phyloP scores from a whole-genome alignment of 1,284 basidiomycete genomes.

The Rhodotorula mucilaginosa region DNA sequence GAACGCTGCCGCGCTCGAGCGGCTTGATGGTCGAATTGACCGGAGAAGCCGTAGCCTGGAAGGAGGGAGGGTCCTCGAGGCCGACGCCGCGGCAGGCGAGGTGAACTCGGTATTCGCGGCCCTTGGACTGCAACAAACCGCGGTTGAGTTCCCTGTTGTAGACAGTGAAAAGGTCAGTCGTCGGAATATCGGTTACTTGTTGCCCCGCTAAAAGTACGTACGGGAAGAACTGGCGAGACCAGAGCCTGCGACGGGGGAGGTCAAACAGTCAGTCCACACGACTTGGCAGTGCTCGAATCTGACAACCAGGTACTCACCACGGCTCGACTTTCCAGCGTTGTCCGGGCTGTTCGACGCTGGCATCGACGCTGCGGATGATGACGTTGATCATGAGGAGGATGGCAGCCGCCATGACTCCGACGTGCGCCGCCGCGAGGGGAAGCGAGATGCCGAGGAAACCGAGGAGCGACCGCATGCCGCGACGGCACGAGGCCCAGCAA shows the following conservation, averaged over 20 bases:
- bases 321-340: slow-evolving; percentile 37
- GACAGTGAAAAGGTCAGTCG: not conserved
- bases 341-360: slow-evolving; percentile 31
- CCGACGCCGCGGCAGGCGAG: slow-evolving; percentile 36
- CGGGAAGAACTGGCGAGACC: slow-evolving; percentile 31
- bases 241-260: not conserved
- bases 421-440: slow-evolving; percentile 34
- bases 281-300: too few relatives aligned
- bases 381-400: slow-evolving; percentile 22
- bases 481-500: slow-evolving; percentile 18
- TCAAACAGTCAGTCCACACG: too few relatives aligned
- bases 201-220: not conserved
- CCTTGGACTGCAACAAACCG: slow-evolving; percentile 21
- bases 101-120: slow-evolving; percentile 35
- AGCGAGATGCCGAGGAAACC: slow-evolving; percentile 33
- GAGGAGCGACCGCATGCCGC: slow-evolving; percentile 6
- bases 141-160: slow-evolving; percentile 18
- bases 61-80: slow-evolving; percentile 34
- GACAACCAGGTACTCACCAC: not conserved
- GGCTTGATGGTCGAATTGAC: not conserved
- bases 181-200: not conserved
- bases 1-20: slow-evolving; percentile 21
- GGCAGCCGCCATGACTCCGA: slow-evolving; percentile 20
- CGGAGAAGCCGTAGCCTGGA: not conserved
- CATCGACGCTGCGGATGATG: slow-evolving; percentile 31